Base-by-base conservation (phyloP, 805 yeast species). In the Metschnikowia anglica region DNA sequence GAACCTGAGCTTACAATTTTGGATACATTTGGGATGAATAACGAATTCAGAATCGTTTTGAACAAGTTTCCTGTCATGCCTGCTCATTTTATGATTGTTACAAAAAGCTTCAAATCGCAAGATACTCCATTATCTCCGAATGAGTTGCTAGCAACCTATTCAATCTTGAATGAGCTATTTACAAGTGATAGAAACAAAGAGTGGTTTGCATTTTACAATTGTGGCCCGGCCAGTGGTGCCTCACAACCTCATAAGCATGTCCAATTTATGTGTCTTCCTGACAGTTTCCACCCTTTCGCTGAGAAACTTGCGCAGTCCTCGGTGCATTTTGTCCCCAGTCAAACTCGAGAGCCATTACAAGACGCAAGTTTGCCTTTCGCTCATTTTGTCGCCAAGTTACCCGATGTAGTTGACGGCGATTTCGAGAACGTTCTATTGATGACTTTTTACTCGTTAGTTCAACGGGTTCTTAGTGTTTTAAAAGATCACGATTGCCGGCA, bases 171-270 rank as follows among this genome's bases (percentile, higher is more conserved):
- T 12, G 66, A 65, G 13, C 66, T 85, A 39, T 78, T 79, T 54
- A 45, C 54, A 9, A 52, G 46, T 4, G 62, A 63, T 43, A 61
- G 47, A 49, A 38, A 60, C 17, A 68, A 61, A 12, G 72, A 77
- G 43, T 83, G 86, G 73, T 72, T 90, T 60, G 89, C 89, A 0
- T 91, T 91, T 63, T 91, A 80, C 74, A 91, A 91, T 63, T 81
- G 88, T 58, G 99, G 99, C 6, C 80, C 81, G 15, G 74, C 80
- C 53, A 80, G 95, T 48, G 99, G 98, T 1, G 96, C 96, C n/a
- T 88, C 97, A 0, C 93, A 89, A 57, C 83, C 86, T 36, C 99
- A 91, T 67, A 88, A 87, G 60, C 99, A 91, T 65, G 64, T 93
- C 49, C 99, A 93, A 65, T 81, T 90, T 63, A 70, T 91, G 75